Evolutionary conservation across 352 stramenopile genomes (phyloP), one percentile per base, ranked within the genome.

Genomic region (Blastocystis hominis): DNA sequence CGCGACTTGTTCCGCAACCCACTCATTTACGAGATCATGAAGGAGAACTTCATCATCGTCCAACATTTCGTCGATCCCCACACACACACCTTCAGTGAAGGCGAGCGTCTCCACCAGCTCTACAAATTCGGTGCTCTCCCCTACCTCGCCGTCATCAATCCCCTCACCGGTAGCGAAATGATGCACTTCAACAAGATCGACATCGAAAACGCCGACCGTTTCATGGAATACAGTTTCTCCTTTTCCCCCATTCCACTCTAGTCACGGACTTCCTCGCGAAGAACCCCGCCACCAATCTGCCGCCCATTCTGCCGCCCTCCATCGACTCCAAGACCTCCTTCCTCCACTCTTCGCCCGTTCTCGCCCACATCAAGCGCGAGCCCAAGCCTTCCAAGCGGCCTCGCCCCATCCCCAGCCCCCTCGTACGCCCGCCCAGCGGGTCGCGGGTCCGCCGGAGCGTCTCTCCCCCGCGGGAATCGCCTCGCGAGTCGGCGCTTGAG

Each of bases 11-110:
- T 84, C 55, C 72, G 68, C 50, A 42, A 84, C 56, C 13, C 20
- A 7, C 66, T 50, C 15, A 50, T 84, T 17, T 30, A 66, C 20
- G 72, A 84, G 3, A 42, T 84, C 13, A 66, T 84, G 72, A 46
- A 84, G 38, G 30, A 46, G 5, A 84, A 84, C 20, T 84, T 84
- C 50, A 84, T 84, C 56, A 61, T 84, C 20, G 72, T 84, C 34
- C 72, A 84, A 40, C 72, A 84, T 9, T 84, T 84, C 42, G 50
- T 42, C n/a, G 7, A 15, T 38, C 24, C 30, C 30, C 36, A 68
- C 56, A 13, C 44, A 17, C 30, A 34, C 24, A 50, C 66, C 10
- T 46, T 55, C 34, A 66, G 72, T 36, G 72, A 84, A 30, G 72
- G 72, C 3, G 68, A 68, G 20, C 72, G 72, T n/a, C 54, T 84